These are phyloP conservation scores for Amphirosellinia nigrospora DNA, from an alignment of 495 filamentous ascomycete species.

Conservation along the genomic window DNA sequence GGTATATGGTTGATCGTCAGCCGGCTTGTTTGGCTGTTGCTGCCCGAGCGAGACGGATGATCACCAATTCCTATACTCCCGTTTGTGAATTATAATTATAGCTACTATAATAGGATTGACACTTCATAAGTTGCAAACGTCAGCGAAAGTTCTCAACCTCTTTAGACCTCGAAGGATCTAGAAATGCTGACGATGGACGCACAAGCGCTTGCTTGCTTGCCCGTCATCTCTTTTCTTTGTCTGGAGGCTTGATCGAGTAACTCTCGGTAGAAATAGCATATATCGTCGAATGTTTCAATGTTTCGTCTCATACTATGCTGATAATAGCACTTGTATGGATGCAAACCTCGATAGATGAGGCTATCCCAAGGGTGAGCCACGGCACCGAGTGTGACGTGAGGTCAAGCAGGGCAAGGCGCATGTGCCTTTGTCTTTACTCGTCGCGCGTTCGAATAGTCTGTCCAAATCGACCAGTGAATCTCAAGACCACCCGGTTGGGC, in stretches of 20 bases:
- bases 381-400: slow-evolving; percentile 35
- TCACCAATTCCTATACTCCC: slow-evolving; percentile 20
- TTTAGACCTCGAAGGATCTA: slow-evolving; percentile 22
- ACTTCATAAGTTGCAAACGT: slow-evolving; percentile 21
- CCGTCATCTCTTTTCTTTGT: background rate
- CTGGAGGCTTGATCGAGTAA: slow-evolving; percentile 3
- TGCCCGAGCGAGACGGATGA: slow-evolving; percentile 51
- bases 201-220: background rate
- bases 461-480: slow-evolving; percentile 35
- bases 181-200: slow-evolving; percentile 17
- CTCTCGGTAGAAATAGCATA: background rate
- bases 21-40: slow-evolving; percentile 51
- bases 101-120: slow-evolving; percentile 16
- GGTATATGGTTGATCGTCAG: slow-evolving; percentile 40
- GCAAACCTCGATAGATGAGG: slow-evolving; percentile 19
- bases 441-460: slow-evolving; percentile 24
- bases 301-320: slow-evolving; percentile 19
- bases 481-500: slow-evolving; percentile 39
- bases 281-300: slow-evolving; percentile 4
- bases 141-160: slow-evolving; percentile 9
- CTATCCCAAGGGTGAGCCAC: slow-evolving; percentile 10
- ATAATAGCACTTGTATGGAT: slow-evolving; percentile 16
- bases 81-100: slow-evolving; percentile 22
- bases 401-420: slow-evolving; percentile 52
- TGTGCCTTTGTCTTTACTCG: slow-evolving; percentile 38